Evolutionary conservation across 108 stramenopile species (phyloP), one percentile per base, ranked within the genome.

Genomic region (Pseudonitzschia pungens): DNA sequence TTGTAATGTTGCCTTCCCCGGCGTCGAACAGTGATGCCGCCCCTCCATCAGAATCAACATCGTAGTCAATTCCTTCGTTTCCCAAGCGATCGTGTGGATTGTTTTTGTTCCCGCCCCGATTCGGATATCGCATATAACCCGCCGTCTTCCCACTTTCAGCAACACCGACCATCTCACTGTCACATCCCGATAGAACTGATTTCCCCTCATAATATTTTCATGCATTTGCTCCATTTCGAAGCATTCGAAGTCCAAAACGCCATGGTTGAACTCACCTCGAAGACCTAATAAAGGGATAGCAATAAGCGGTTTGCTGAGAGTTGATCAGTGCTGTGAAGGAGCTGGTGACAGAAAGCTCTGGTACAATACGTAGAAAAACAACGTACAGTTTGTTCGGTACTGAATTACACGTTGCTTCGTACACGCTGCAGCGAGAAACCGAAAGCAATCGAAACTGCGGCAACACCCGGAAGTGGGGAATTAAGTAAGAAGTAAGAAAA

Each of bases 191-290:
- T 36, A 36, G 6, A 5, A 36, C n/a, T n/a, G n/a, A n/a, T n/a
- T n/a, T n/a, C n/a, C n/a, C n/a, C n/a, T n/a, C n/a, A n/a, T n/a
- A n/a, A n/a, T n/a, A 36, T 36, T 6, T 10, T 48, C 16, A 18
- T 48, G 2, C 1, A 14, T 48, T 12, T 48, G 10, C 45, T 48
- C 14, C 9, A 14, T 48, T 10, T 4, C 45, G 10, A 10, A 18
- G 45, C 45, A 48, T 48, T n/a, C 16, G 18, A 48, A 14, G 10
- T 11, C 3, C 14, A 16, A 65, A 68, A 20, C 45, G 40, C 50
- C 66, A 68, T 62, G 60, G 60, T 62, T 41, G n/a, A 31, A 62
- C 60, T 62, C 36, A 62, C 60, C 60, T 55, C 54, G 54, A 55
- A 26, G 54, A 55, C 54, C 54, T 55, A 26, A 48, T 48, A 48